Conservation (phyloP, 352 stramenopile genomes). For the Phytophthora pisi region DNA sequence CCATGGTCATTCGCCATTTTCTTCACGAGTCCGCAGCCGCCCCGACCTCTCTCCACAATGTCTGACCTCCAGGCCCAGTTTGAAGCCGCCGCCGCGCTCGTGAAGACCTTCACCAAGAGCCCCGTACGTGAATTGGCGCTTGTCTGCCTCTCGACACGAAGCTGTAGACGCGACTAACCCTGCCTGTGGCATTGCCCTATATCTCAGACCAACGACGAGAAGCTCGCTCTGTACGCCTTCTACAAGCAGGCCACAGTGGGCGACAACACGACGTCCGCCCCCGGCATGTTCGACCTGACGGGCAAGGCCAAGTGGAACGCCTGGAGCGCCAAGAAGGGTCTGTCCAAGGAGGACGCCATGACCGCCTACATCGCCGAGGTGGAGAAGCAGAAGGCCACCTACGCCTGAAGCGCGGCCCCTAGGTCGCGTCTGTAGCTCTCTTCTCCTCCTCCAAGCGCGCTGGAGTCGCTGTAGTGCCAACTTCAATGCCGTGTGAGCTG, state of each 20-base stretch:
- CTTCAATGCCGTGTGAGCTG: background rate
- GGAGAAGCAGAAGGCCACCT: constrained; percentile 82
- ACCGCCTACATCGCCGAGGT: constrained; percentile 88
- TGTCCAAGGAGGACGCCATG: constrained; percentile 88
- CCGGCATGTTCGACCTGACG: constrained; percentile 88
- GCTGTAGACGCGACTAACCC: background rate
- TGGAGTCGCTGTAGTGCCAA: background rate
- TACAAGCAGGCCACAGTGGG: constrained; percentile 92
- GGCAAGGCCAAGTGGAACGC: constrained; percentile 91
- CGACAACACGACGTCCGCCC: constrained; percentile 82
- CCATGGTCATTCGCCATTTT: constrained; percentile 53
- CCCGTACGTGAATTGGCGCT: constrained; percentile 37
- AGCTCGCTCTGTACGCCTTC: constrained; percentile 89
- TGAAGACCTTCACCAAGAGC: constrained; percentile 84
- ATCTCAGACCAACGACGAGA: constrained; percentile 82
- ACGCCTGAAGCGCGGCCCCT: constrained; percentile 60
- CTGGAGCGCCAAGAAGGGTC: constrained; percentile 86
- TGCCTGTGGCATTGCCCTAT: constrained; percentile 4
- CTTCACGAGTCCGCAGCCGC: constrained; percentile 13
- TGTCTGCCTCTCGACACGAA: background rate
- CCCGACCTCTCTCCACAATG: constrained; percentile 44
- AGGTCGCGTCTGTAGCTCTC: constrained; percentile 31
- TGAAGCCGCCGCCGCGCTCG: constrained; percentile 78
- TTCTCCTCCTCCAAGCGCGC: background rate
- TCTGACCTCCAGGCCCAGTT: constrained; percentile 86